Evolutionary conservation across 805 yeast genomes (phyloP), one percentile per base, ranked within the genome.

Genomic region (Komagataella kurtzmanii): DNA sequence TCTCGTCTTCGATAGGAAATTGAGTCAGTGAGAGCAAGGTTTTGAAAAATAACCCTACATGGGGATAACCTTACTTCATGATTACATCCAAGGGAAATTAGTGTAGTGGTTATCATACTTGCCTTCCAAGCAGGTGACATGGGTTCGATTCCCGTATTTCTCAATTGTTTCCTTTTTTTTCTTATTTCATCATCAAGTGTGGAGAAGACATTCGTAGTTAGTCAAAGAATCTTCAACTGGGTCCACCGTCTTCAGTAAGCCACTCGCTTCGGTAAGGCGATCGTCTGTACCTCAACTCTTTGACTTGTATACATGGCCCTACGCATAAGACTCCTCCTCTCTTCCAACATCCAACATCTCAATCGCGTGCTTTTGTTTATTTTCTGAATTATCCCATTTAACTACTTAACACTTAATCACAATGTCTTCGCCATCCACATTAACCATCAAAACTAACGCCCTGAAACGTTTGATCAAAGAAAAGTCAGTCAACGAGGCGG

Each of bases 81-180:
- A 30, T 4, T 4, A 3, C 24, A 45, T 45, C 19, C 7, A 17
- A 19, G 88, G 88, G 84, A 80, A 84, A 83, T 82, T 84, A 81
- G 91, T 84, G 88, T 83, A 84, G 87, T 81, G 90, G 91, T 80
- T 81, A 84, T 80, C 87, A 84, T 83, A 73, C 80, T 79, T 80
- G 88, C 89, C 89, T 84, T 85, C 90, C 90, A 84, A 85, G 90
- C 88, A 80, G 80, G 83, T 73, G 90, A 80, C 88, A 82, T 78
- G 90, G 89, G 91, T 84, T 84, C 91, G 89, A 84, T 81, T 84
- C 91, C 85, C 88, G 84, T 80, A 81, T 83, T 82, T 80, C 81
- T 82, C 88, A 80, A 58, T 53, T 55, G 53, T 58, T 58, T 59
- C 52, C 54, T 53, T 55, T 59, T 55, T 58, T 60, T 65, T 65